Conservation (phyloP, 352 stramenopile genomes). For the Pythium apleroticum region DNA sequence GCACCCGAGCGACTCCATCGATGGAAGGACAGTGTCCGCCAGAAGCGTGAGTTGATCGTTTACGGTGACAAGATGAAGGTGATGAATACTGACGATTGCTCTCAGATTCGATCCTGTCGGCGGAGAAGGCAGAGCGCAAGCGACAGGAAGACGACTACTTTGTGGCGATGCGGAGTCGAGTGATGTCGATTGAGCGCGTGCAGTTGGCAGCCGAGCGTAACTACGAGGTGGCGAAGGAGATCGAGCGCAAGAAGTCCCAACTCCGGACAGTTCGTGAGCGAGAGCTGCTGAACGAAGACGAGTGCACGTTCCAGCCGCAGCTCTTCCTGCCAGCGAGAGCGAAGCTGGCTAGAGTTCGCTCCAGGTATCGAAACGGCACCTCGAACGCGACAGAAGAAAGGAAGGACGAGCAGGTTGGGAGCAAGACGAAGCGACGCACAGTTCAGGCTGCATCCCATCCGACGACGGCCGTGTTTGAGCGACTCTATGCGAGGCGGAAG, state of each 20-base stretch:
- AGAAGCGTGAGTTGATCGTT: slow-evolving; percentile 16
- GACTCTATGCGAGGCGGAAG: slow-evolving; percentile 8
- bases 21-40: slow-evolving; percentile 9
- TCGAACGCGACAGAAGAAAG: not conserved
- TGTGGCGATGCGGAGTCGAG: slow-evolving; percentile 16
- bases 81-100: not conserved
- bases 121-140: slow-evolving; percentile 2
- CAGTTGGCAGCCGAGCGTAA: slow-evolving; percentile 40
- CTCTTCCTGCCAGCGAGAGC: slow-evolving; percentile 20
- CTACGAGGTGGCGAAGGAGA: slow-evolving; percentile 29
- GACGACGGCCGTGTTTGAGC: slow-evolving; percentile 13
- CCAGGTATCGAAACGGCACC: slow-evolving; percentile 4
- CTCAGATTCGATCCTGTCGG: not conserved
- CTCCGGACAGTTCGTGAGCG: slow-evolving; percentile 31
- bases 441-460: not conserved
- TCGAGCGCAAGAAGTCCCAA: slow-evolving; percentile 38
- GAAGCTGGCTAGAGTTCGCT: not conserved
- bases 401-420: not conserved
- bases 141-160: slow-evolving; percentile 31
- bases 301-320: slow-evolving; percentile 42
- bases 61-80: not conserved
- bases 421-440: not conserved
- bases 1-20: slow-evolving; percentile 10
- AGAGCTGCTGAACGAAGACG: slow-evolving; percentile 23
- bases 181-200: slow-evolving; percentile 25